A percentile compares a stretch with the other conserved stretches of the same genome.
These are phyloP conservation scores for Collybia sp. DNA, from an alignment of 768 basidiomycete species.

Conservation along the genomic window DNA sequence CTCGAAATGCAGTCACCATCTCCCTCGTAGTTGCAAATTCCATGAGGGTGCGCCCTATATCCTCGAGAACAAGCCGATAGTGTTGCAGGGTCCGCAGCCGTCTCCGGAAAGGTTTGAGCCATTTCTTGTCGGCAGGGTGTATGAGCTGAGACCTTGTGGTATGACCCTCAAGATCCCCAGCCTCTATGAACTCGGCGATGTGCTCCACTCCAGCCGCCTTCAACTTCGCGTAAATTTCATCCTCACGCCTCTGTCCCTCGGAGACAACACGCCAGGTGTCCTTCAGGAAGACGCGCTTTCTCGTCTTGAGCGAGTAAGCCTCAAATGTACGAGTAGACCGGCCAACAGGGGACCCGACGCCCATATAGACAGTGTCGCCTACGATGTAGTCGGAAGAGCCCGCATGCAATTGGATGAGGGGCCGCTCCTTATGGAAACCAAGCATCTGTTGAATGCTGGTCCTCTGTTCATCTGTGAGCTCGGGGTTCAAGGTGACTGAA, in stretches of 20 bases:
- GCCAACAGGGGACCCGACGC: constrained; percentile 13
- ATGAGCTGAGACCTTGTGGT: not conserved
- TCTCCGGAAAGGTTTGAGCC: no score
- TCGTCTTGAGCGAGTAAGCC: constrained; percentile 8
- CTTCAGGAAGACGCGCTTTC: constrained; percentile 21
- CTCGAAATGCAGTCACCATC: not conserved
- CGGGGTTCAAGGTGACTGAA: not conserved
- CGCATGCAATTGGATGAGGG: constrained; percentile 1
- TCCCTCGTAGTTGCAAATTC: not conserved
- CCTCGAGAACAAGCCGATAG: not conserved
- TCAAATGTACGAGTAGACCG: constrained; percentile 17
- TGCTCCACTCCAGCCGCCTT: constrained; percentile 11
- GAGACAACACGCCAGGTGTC: constrained; percentile 21
- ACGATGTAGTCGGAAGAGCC: not conserved
- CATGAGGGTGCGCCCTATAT: not conserved
- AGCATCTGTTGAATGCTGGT: not conserved
- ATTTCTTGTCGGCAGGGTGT: not conserved
- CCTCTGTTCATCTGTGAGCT: not conserved
- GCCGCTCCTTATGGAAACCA: constrained; percentile 1
- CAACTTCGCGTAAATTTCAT: constrained; percentile 12
- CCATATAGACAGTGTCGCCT: constrained; percentile 4
- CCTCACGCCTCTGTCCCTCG: constrained; percentile 13
- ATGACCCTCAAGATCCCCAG: constrained; percentile 13
- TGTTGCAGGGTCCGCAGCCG: no score
- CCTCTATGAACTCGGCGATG: constrained; percentile 15